Evolutionary conservation across 768 basidiomycete genomes (phyloP).

Genomic region (Leccinum variicolor): DNA sequence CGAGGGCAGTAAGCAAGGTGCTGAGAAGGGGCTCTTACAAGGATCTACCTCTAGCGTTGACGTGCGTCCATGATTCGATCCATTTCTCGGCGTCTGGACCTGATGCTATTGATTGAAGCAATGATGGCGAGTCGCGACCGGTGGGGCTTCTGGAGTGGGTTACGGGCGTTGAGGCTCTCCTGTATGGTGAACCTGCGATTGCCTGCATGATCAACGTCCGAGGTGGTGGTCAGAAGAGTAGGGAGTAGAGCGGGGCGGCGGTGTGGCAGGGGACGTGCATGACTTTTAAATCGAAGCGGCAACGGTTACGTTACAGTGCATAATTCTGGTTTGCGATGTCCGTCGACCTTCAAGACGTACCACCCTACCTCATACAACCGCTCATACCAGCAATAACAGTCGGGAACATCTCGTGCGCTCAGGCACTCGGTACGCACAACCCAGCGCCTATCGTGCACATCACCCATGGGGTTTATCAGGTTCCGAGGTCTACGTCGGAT

Average conservation of each 20-base stretch:
- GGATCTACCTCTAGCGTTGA: constrained; percentile 55
- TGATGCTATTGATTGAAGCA: constrained; percentile 8
- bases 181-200: constrained; percentile 10
- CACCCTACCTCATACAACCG: constrained; percentile 57
- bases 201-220: constrained; percentile 12
- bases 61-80: constrained; percentile 54
- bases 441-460: background rate
- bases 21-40: background rate
- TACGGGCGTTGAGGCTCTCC: constrained; percentile 20
- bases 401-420: constrained; percentile 39
- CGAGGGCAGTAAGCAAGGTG: background rate
- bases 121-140: constrained; percentile 17
- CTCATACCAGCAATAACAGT: constrained; percentile 39
- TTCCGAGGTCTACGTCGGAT: constrained; percentile 84
- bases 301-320: constrained; percentile 18
- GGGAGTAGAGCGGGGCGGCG: constrained; percentile 7
- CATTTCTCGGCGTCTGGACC: constrained; percentile 45
- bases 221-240: background rate
- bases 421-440: constrained; percentile 49
- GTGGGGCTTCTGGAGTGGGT: constrained; percentile 11
- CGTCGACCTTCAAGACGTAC: constrained; percentile 41
- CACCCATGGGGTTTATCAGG: constrained; percentile 38
- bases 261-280: constrained; percentile 12
- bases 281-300: constrained; percentile 6
- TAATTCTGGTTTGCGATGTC: constrained; percentile 13